Conservation (phyloP, 306 rosid species). For the Pterocarpus macrocarpus region DNA sequence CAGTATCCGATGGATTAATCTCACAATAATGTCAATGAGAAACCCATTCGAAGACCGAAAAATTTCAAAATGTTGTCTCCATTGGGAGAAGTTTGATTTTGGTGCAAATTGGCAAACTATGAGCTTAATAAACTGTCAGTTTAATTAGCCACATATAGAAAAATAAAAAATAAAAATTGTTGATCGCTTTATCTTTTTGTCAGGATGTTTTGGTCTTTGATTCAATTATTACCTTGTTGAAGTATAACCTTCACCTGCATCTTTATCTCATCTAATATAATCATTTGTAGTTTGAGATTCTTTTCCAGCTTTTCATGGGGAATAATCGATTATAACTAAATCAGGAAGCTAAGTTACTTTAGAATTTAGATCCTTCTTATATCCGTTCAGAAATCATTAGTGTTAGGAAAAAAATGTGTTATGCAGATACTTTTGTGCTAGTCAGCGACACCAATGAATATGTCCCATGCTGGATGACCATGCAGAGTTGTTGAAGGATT, state of each 20-base stretch:
- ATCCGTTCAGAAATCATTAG: slow-evolving; percentile 27
- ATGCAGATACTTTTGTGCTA: slow-evolving; percentile 26
- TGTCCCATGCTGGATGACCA: slow-evolving; percentile 47
- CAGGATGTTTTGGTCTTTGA: neutral
- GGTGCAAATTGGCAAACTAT: neutral
- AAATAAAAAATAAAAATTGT: neutral
- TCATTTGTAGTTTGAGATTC: slow-evolving; percentile 42
- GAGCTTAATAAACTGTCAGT: neutral
- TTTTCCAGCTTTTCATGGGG: slow-evolving; percentile 14
- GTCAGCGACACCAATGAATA: slow-evolving; percentile 50
- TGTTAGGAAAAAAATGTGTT: slow-evolving; percentile 16
- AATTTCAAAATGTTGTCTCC: neutral
- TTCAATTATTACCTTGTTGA: slow-evolving; percentile 36
- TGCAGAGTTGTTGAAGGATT: slow-evolving; percentile 5
- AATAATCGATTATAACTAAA: slow-evolving; percentile 44
- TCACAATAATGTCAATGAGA: no score
- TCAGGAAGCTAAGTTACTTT: slow-evolving; percentile 39
- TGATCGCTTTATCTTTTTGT: neutral
- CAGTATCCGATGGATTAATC: no score
- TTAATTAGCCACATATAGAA: neutral
- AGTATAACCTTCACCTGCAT: neutral
- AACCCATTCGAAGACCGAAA: no score
- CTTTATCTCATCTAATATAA: slow-evolving; percentile 21
- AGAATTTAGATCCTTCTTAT: slow-evolving; percentile 35
- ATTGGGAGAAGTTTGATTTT: slow-evolving; percentile 4